Percentiles rank a stretch among this genome's conserved stretches.
phyloP scores from a whole-genome alignment of 441 rosid genomes.

The Aleurites moluccanus region DNA sequence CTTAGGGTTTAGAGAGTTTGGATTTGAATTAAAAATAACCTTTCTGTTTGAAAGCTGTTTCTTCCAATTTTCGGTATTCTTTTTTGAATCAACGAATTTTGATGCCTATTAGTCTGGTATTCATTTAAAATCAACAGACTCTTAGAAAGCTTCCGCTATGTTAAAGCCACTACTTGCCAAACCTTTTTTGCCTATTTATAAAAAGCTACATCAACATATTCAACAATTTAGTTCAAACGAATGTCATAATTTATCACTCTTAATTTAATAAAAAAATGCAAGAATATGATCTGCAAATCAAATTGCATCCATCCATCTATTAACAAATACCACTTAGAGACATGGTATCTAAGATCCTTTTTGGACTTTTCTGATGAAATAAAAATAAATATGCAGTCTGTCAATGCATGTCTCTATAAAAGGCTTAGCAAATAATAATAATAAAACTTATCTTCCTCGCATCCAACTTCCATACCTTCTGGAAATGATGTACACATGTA shows the following conservation, averaged over 20 bases:
- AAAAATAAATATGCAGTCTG: neutral
- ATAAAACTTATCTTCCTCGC: neutral
- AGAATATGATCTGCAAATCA: neutral
- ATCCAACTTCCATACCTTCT: neutral
- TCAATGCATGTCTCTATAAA: neutral
- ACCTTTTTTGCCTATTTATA: neutral
- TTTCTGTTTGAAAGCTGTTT: no score
- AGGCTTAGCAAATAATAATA: neutral
- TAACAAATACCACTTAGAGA: neutral
- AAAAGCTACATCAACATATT: neutral
- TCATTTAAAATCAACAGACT: no score
- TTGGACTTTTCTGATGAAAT: neutral
- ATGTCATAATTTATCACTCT: neutral
- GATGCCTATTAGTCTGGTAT: no score
- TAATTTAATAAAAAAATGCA: neutral
- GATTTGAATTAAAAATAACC: no score
- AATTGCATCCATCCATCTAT: neutral
- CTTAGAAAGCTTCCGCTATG: no score
- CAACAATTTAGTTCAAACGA: neutral
- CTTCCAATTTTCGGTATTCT: no score
- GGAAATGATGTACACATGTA: neutral
- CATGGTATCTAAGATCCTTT: neutral
- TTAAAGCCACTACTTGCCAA: constrained; percentile 3
- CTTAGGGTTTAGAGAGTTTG: no score
- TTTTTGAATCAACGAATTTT: no score